A percentile compares a stretch with the other conserved stretches of the same genome.
Conservation (phyloP, 116 monocot species). For the Posidonia oceanica region DNA sequence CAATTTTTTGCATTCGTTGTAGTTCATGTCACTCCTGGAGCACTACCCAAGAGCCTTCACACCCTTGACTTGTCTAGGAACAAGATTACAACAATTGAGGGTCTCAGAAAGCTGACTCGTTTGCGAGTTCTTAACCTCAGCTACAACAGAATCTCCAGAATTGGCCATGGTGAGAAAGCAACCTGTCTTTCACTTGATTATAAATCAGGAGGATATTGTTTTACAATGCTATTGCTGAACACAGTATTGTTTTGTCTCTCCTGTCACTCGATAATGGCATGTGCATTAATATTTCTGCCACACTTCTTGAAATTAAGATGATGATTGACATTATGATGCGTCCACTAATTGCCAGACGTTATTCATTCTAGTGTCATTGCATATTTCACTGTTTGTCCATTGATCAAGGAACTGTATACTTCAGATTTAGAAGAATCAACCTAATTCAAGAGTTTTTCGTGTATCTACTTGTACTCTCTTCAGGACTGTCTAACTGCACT, state of each 20-base stretch:
- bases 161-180: constrained; percentile 71
- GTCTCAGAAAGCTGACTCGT: constrained; percentile 66
- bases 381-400: too few species aligned
- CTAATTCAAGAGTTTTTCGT: too few species aligned
- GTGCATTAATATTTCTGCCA: too few species aligned
- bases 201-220: neutral
- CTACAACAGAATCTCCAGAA: constrained; percentile 78
- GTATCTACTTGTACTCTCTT: neutral
- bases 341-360: too few species aligned
- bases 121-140: constrained; percentile 80
- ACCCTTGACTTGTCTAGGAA: constrained; percentile 83
- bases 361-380: too few species aligned
- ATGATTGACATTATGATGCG: too few species aligned
- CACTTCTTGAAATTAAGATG: too few species aligned
- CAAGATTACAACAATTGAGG: constrained; percentile 70
- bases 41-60: constrained; percentile 73
- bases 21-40: constrained; percentile 66
- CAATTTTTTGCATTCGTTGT: constrained; percentile 5
- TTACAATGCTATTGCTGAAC: neutral
- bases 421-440: too few species aligned
- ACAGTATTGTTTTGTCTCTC: neutral
- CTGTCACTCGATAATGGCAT: too few species aligned
- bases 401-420: too few species aligned
- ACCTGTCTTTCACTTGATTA: neutral
- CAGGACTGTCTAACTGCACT: constrained; percentile 77